Conservation (phyloP, 106 monocot species). For the Phalaenopsis equestris region DNA sequence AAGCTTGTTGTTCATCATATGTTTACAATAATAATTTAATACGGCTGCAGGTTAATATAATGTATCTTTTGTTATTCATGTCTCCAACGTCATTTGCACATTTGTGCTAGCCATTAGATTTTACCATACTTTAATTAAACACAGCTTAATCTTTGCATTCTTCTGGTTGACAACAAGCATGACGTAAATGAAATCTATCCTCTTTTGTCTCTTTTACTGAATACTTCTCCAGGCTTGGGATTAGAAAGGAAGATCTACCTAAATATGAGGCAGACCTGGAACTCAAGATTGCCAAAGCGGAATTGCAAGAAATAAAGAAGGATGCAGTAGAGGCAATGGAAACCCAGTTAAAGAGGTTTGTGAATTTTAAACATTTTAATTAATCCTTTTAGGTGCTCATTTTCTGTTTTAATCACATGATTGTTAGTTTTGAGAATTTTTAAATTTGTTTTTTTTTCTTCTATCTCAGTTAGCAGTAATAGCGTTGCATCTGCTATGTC, state of each 20-base stretch:
- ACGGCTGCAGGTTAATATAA: neutral
- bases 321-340: conserved; percentile 88
- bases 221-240: conserved; percentile 56
- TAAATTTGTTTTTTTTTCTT: neutral
- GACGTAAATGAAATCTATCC: neutral
- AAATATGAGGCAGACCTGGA: conserved; percentile 85
- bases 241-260: conserved; percentile 74
- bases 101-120: neutral
- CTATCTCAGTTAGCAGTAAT: neutral
- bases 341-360: conserved; percentile 78
- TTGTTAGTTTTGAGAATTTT: neutral
- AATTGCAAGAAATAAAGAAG: conserved; percentile 67
- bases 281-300: conserved; percentile 68
- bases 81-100: neutral
- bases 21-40: neutral
- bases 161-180: neutral
- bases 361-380: conserved; percentile 4
- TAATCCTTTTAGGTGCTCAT: neutral
- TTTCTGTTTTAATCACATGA: neutral
- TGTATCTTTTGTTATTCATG: neutral
- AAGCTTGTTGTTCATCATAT: neutral
- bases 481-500: neutral
- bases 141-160: neutral
- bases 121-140: neutral
- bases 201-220: neutral